phyloP scores from a whole-genome alignment of 116 monocot genomes.

The Zostera marina region DNA sequence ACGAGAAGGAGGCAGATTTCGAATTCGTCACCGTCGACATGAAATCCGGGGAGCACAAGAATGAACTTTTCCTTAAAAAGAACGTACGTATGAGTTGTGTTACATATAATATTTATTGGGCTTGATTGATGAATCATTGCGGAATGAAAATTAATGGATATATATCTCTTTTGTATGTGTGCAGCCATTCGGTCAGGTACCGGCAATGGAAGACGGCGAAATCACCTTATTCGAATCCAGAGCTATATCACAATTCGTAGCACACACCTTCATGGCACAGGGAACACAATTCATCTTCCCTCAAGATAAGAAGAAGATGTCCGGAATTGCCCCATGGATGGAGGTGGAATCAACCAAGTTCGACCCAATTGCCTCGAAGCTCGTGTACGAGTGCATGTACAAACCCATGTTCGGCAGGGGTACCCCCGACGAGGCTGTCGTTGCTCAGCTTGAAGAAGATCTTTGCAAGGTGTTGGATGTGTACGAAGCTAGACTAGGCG shows the following conservation, averaged over 20 bases:
- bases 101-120: no score
- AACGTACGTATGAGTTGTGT: conserved; percentile 5
- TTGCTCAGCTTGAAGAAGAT: conserved; percentile 11
- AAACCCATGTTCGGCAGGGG: conserved; percentile 7
- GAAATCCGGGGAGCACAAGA: conserved; percentile 23
- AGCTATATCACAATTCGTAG: conserved; percentile 20
- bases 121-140: no score
- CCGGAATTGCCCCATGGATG: conserved; percentile 19
- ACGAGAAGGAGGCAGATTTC: conserved; percentile 52
- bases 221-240: conserved; percentile 35
- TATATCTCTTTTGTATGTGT: neutral
- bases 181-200: conserved; percentile 51
- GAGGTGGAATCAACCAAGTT: conserved; percentile 33
- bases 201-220: conserved; percentile 36
- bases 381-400: conserved; percentile 10
- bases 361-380: conserved; percentile 12
- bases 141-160: no score
- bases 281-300: conserved; percentile 12
- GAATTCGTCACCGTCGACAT: conserved; percentile 42
- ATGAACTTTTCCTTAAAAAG: conserved; percentile 23
- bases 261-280: conserved; percentile 4
- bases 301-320: conserved; percentile 3
- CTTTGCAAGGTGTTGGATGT: conserved; percentile 26
- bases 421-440: conserved; percentile 4
- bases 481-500: conserved; percentile 20